phyloP scores from a whole-genome alignment of 1,139 yeast genomes.

The Hansenula sp. region DNA sequence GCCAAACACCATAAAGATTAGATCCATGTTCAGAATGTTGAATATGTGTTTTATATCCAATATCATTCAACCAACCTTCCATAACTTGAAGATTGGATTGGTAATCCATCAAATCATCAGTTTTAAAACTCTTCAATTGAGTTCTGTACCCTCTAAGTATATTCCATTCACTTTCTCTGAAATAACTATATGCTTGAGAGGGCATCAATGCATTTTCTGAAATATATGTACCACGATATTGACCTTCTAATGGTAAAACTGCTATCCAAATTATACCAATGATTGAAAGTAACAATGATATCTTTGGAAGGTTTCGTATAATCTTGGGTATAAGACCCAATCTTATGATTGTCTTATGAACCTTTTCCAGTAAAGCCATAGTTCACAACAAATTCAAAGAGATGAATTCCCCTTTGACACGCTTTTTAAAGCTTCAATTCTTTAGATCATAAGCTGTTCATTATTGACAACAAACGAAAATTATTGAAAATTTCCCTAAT shows the following conservation, averaged over 20 bases:
- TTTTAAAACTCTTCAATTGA: conserved; percentile 32
- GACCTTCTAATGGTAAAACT: conserved; percentile 72
- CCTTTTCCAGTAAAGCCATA: conserved; percentile 56
- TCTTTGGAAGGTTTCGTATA: conserved; percentile 50
- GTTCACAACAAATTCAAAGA: too few relatives aligned
- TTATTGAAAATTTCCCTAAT: background rate
- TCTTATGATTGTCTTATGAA: conserved; percentile 49
- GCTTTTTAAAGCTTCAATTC: too few relatives aligned
- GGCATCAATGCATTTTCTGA: conserved; percentile 98
- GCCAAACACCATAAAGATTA: conserved; percentile 78
- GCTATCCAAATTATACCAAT: conserved; percentile 65
- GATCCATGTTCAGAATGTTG: conserved; percentile 41
- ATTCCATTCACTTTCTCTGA: conserved; percentile 94
- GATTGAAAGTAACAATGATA: conserved; percentile 58
- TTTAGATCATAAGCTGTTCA: too few relatives aligned
- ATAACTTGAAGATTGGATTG: conserved; percentile 37
- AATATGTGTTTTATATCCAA: conserved; percentile 67
- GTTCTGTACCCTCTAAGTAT: conserved; percentile 76
- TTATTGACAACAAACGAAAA: background rate
- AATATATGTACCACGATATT: conserved; percentile 76
- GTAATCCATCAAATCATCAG: conserved; percentile 25
- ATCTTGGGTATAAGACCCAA: conserved; percentile 57
- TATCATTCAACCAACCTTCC: conserved; percentile 57
- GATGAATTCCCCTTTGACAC: too few relatives aligned
- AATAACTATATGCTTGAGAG: conserved; percentile 88